Evolutionary conservation across 495 filamentous ascomycete species (phyloP).

Genomic region (Trypethelium eluteriae): DNA sequence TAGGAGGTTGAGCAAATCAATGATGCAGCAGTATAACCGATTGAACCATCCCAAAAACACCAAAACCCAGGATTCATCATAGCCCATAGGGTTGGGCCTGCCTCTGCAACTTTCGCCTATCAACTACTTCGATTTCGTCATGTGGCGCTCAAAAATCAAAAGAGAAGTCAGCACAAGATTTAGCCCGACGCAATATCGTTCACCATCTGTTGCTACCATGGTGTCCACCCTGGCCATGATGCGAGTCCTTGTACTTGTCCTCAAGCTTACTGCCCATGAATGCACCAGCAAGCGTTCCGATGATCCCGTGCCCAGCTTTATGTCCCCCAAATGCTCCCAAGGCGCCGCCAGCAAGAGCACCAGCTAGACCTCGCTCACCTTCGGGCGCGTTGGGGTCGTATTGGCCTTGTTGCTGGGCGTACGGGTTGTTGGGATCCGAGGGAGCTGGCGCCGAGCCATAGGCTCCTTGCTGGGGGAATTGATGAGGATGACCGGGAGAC

Average conservation of each 20-base stretch:
- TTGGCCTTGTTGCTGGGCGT: slow-evolving; percentile 20
- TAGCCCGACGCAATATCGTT: neutral
- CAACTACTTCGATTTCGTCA: neutral
- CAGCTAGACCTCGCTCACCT: slow-evolving; percentile 34
- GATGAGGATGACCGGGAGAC: slow-evolving; percentile 14
- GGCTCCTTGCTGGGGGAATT: slow-evolving; percentile 25
- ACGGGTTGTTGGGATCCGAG: slow-evolving; percentile 27
- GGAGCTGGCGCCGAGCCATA: slow-evolving; percentile 27
- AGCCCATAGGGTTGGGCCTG: neutral
- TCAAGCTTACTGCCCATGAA: slow-evolving; percentile 36
- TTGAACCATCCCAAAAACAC: neutral
- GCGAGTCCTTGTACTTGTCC: slow-evolving; percentile 33
- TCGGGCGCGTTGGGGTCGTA: slow-evolving; percentile 24
- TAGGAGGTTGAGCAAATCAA: neutral
- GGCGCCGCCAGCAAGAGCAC: slow-evolving; percentile 29
- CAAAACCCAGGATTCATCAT: neutral
- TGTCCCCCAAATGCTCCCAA: slow-evolving; percentile 29
- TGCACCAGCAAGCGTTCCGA: slow-evolving; percentile 30
- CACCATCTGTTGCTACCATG: slow-evolving; percentile 7
- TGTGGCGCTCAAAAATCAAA: neutral
- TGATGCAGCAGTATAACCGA: neutral
- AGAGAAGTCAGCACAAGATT: neutral
- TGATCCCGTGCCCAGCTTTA: slow-evolving; percentile 31
- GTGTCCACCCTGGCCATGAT: neutral
- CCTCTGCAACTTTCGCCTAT: neutral